Conservation (phyloP, 2,329 filamentous ascomycete species). For the Mycosphaerella sp. region DNA sequence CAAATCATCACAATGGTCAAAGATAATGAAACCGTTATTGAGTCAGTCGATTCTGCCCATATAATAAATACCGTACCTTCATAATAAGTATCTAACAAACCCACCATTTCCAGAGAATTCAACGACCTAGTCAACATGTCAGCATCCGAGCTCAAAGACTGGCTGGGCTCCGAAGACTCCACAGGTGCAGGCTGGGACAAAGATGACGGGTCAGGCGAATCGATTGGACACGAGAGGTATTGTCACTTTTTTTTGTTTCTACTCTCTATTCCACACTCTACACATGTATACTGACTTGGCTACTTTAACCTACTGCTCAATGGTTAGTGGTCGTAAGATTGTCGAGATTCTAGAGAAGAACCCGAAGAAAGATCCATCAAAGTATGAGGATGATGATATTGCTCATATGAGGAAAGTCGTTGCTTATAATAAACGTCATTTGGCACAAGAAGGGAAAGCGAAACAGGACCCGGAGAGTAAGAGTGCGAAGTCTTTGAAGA, state of each 20-base stretch:
- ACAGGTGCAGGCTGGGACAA: slow-evolving; percentile 56
- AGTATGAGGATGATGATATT: slow-evolving; percentile 53
- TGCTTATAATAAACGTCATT: slow-evolving; percentile 59
- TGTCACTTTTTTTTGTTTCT: not conserved
- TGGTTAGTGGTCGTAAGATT: slow-evolving; percentile 60
- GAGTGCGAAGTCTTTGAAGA: slow-evolving; percentile 56
- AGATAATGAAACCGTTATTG: slow-evolving; percentile 46
- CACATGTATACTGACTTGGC: too few relatives aligned
- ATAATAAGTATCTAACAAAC: not conserved
- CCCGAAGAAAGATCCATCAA: slow-evolving; percentile 50
- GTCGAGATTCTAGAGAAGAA: slow-evolving; percentile 58
- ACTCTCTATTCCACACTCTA: not conserved
- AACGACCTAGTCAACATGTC: slow-evolving; percentile 63
- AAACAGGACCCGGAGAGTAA: slow-evolving; percentile 53
- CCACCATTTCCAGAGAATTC: slow-evolving; percentile 47
- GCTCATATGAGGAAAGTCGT: slow-evolving; percentile 49
- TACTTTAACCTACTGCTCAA: too few relatives aligned
- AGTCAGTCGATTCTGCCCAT: slow-evolving; percentile 33
- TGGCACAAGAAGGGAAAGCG: slow-evolving; percentile 57
- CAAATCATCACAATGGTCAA: slow-evolving; percentile 47
- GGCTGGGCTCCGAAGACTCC: slow-evolving; percentile 56
- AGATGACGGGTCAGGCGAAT: slow-evolving; percentile 53
- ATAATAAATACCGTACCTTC: too few relatives aligned
- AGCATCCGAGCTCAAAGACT: slow-evolving; percentile 53
- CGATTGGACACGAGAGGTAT: slow-evolving; percentile 55